Percentiles rank a stretch among this genome's conserved stretches.
These are phyloP conservation scores for Fusarium brachygibbosum DNA, from an alignment of 2,329 filamentous ascomycete genomes.

Conservation along the genomic window DNA sequence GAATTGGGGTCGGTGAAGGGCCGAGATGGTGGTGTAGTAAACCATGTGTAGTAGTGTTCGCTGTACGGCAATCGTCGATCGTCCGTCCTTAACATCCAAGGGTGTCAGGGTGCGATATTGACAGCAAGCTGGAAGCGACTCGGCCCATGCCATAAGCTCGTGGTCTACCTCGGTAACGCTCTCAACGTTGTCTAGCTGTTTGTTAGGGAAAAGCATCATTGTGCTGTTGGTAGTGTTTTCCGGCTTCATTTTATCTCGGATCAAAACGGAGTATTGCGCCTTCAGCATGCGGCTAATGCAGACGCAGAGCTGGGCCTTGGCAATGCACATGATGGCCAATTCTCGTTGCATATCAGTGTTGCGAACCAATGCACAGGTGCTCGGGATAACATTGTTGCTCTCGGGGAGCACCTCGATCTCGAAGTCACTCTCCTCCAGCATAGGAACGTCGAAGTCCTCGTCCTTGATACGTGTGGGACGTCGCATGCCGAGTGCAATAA, in stretches of 20 bases:
- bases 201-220: slow-evolving; percentile 94
- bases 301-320: slow-evolving; percentile 89
- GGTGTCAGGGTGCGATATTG: slow-evolving; percentile 72
- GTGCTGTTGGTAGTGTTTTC: slow-evolving; percentile 80
- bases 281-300: slow-evolving; percentile 91
- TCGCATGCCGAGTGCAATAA: slow-evolving; percentile 94
- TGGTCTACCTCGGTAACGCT: slow-evolving; percentile 84
- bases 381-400: slow-evolving; percentile 75
- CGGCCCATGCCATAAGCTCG: slow-evolving; percentile 83
- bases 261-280: slow-evolving; percentile 91
- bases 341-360: slow-evolving; percentile 81
- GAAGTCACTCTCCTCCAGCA: slow-evolving; percentile 88
- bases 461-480: slow-evolving; percentile 92
- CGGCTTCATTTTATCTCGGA: slow-evolving; percentile 83
- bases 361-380: slow-evolving; percentile 77
- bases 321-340: slow-evolving; percentile 88
- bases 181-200: slow-evolving; percentile 83
- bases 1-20: slow-evolving; percentile 91
- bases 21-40: slow-evolving; percentile 91
- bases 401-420: slow-evolving; percentile 79
- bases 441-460: slow-evolving; percentile 93
- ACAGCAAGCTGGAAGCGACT: slow-evolving; percentile 77
- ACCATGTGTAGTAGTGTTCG: slow-evolving; percentile 93
- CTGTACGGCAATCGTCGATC: slow-evolving; percentile 75
- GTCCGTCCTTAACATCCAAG: slow-evolving; percentile 70